A percentile compares a stretch with the other conserved stretches of the same genome.
Conservation (phyloP, 441 rosid species). For the Gossypium laxum region DNA sequence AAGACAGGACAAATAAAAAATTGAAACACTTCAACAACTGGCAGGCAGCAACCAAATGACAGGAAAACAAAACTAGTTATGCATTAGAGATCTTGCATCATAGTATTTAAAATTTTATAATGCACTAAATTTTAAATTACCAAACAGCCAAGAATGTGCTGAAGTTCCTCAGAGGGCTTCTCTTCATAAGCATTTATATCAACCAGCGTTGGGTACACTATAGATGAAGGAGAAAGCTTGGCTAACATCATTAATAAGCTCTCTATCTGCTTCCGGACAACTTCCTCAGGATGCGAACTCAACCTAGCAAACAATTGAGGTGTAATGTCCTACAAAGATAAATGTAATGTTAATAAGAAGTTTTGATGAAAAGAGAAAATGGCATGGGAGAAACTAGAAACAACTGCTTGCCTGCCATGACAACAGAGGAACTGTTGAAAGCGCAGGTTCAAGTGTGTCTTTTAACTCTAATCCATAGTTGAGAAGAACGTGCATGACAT, state of each 20-base stretch:
- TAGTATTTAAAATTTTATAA: background rate
- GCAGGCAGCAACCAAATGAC: conserved; percentile 5
- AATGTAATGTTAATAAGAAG: conserved; percentile 2
- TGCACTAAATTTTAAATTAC: conserved; percentile 34
- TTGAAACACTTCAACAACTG: background rate
- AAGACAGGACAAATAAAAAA: background rate
- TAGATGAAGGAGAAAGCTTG: conserved; percentile 80
- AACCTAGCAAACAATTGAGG: conserved; percentile 92
- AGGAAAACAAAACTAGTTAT: background rate
- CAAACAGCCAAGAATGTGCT: conserved; percentile 70
- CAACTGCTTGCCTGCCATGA: conserved; percentile 80
- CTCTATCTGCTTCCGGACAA: conserved; percentile 76
- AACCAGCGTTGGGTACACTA: conserved; percentile 84
- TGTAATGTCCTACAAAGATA: conserved; percentile 57
- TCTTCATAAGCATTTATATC: conserved; percentile 71
- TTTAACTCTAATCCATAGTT: conserved; percentile 83
- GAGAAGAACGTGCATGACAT: conserved; percentile 72
- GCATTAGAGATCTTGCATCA: background rate
- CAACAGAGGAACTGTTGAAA: conserved; percentile 68
- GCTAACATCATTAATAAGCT: conserved; percentile 79
- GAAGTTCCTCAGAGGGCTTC: conserved; percentile 78
- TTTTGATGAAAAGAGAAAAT: conserved; percentile 19
- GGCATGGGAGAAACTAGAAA: conserved; percentile 8
- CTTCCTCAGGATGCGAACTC: conserved; percentile 89
- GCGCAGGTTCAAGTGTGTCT: conserved; percentile 70